Conservation (phyloP, 1,284 basidiomycete genomes). For the Ceratobasidium sp. region DNA sequence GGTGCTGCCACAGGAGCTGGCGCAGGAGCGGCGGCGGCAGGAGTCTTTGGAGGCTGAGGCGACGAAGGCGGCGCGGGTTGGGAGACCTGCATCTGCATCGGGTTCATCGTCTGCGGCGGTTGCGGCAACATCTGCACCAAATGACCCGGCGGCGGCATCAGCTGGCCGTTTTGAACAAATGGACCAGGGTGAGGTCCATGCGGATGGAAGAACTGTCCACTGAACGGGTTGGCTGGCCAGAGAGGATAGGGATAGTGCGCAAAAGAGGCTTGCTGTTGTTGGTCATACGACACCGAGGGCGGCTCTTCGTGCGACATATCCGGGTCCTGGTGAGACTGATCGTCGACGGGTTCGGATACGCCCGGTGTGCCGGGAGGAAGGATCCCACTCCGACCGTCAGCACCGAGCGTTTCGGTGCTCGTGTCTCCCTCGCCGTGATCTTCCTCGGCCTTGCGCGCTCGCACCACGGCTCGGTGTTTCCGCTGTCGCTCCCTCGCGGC, state of each 20-base stretch:
- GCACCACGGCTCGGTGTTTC: constrained; percentile 80
- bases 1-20: constrained; percentile 61
- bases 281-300: constrained; percentile 67
- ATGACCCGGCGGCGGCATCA: constrained; percentile 39
- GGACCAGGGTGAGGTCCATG: constrained; percentile 12
- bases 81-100: constrained; percentile 45
- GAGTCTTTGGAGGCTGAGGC: constrained; percentile 26
- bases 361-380: constrained; percentile 11
- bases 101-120: constrained; percentile 42
- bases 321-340: constrained; percentile 7
- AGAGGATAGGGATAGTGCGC: constrained; percentile 22
- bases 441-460: constrained; percentile 79
- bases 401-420: no score
- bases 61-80: constrained; percentile 60
- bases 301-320: constrained; percentile 22
- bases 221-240: constrained; percentile 27
- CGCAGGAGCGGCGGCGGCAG: no score
- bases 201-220: constrained; percentile 37
- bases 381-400: constrained; percentile 72
- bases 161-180: constrained; percentile 35
- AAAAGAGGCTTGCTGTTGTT: constrained; percentile 31
- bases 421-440: constrained; percentile 81
- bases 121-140: constrained; percentile 34
- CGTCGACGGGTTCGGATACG: constrained; percentile 11
- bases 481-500: constrained; percentile 81